Conservation (phyloP, 2,329 filamentous ascomycete genomes). For the Penicillium sp. region DNA sequence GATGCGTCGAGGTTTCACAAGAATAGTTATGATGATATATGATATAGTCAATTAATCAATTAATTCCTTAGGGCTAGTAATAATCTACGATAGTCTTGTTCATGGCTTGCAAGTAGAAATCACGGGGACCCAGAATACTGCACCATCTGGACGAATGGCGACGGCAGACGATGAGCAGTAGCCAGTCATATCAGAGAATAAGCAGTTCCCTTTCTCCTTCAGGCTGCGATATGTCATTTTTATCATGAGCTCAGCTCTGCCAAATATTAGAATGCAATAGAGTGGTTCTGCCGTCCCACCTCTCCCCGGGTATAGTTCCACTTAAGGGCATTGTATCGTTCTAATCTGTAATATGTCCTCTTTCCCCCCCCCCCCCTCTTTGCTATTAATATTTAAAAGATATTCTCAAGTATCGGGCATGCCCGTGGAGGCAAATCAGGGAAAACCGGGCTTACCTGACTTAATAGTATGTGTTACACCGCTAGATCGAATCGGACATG, state of each 20-base stretch:
- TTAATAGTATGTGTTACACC: constrained; percentile 22
- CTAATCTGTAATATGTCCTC: constrained; percentile 1
- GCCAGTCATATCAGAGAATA: constrained; percentile 16
- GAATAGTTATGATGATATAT: background rate
- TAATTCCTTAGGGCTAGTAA: constrained; percentile 11
- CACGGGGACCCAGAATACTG: constrained; percentile 21
- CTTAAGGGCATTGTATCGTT: background rate
- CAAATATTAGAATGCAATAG: constrained; percentile 16
- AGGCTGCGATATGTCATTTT: constrained; percentile 28
- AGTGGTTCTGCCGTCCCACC: constrained; percentile 16
- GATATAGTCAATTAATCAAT: constrained; percentile 4
- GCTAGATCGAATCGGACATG: constrained; percentile 23
- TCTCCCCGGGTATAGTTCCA: constrained; percentile 10
- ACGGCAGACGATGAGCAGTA: constrained; percentile 4
- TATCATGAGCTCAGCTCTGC: constrained; percentile 21
- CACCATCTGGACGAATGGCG: constrained; percentile 17
- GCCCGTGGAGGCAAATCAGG: constrained; percentile 2
- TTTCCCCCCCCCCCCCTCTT: background rate
- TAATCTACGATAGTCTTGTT: constrained; percentile 9
- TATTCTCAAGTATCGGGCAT: background rate
- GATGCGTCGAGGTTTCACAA: constrained; percentile 16
- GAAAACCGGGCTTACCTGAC: constrained; percentile 7
- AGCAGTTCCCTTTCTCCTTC: constrained; percentile 1
- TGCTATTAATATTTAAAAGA: background rate
- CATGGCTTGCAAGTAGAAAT: constrained; percentile 11